Evolutionary conservation across 2,329 filamentous ascomycete species (phyloP), one percentile per base, ranked within the genome.

Genomic region (Clonostachys chloroleuca): DNA sequence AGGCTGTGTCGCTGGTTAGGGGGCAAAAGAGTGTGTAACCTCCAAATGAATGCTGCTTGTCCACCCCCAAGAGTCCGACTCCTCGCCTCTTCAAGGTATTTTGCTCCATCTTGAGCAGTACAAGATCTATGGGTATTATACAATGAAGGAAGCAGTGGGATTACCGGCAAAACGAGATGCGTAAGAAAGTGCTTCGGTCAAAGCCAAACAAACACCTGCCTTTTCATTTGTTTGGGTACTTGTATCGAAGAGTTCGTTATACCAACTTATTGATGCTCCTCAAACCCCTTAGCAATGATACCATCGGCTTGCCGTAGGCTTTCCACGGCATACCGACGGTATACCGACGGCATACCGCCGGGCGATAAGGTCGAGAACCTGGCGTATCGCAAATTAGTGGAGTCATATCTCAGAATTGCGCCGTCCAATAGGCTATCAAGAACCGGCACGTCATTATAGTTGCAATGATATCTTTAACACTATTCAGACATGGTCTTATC

Each of bases 1-100:
- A 50, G 12, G 60, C 59, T 1, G 34, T 49, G 20, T 57, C 51
- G 20, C 53, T 58, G 9, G 59, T 61, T 37, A 62, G n/a, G 2
- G 60, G 60, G 7, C 58, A 62, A 40, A 61, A 59, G 7, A 62
- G 54, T 2, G 60, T 62, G 37, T 56, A 62, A 35, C 59, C 59
- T 0, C 60, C 58, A 6, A 59, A 59, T 1, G 58, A 58, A 2
- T 34, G 37, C 8, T 51, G 20, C 34, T 55, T 57, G 42, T 62
- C 59, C 5, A 59, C 56, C 1, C 60, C 60, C 3, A 51, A 62
- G 7, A 62, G 51, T 18, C 60, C 58, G 16, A 59, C 52, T 3
- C 56, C 56, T 34, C 60, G 49, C 46, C 60, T 47, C 37, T 62
- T 62, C 7, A 62, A 44, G 0, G 60, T 60, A 39, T 62, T 62